Base-by-base conservation (phyloP, 2,329 filamentous ascomycete species). In the Penicillium oxalicum region DNA sequence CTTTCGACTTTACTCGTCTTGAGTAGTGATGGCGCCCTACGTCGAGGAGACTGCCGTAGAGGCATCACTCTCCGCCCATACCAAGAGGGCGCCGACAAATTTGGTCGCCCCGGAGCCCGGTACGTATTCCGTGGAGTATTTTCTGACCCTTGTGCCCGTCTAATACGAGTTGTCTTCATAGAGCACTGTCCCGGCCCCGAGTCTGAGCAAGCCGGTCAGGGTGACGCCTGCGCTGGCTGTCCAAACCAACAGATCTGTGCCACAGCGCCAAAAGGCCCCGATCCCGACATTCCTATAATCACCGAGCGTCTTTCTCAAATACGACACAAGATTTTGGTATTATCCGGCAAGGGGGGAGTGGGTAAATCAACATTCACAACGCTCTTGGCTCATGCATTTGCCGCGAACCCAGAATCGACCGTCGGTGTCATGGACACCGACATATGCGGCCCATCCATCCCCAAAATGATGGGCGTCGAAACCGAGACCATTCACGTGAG, bases 381-480 rank as follows among this genome's bases (percentile, higher is more conserved):
- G 2, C 81, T 97, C 61, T 81, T 97, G 13, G 87, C 88, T 2
- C 89, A 95, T 66, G 91, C 88, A 1, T 94, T 98, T 61, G 88
- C 93, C 1, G 81, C 82, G 11, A 88, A 94, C 67, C 82, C 85
- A 0, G 81, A 85, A 40, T 85, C 76, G 48, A 88, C 82, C 1
- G 88, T 98, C 27, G 93, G 91, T 18, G 85, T 98, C 60, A 96
- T 97, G 89, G 93, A 98, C 70, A 94, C 93, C 5, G 93, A 98
- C 69, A 95, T 98, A 54, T 96, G 90, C 71, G 93, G 93, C 0
- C 93, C 93, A 0, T 89, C 84, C 55, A 96, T 98, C 61, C 93
- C 93, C 18, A 96, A 96, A 74, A 97, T 98, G 91, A 91, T 98
- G 84, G 93, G 93, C 32, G 91, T 96, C 1, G 91, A 96, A 70